Evolutionary conservation across 1,284 basidiomycete species (phyloP), one percentile per base, ranked within the genome.

Genomic region (Leccinum fallax): DNA sequence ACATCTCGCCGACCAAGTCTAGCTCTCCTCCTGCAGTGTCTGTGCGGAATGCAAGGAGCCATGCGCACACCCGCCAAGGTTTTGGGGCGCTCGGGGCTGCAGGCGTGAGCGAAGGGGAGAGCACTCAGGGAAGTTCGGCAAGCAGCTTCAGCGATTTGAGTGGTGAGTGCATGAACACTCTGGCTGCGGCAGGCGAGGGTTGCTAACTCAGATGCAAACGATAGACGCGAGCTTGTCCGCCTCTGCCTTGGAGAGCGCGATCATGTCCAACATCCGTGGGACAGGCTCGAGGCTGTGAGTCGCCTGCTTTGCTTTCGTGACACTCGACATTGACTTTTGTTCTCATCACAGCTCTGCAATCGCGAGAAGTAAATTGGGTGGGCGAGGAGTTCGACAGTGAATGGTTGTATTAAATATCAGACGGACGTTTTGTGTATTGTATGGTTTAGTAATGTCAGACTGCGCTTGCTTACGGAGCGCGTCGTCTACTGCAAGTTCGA

Each of bases 81-180:
- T 81, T 82, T 63, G 76, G 77, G 51, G 77, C 80, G 24, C 67
- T 80, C 40, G 67, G 69, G 16, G 75, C 69, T 46, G 69, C 71
- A 64, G 75, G 71, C 52, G 69, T 71, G 63, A 85, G 84, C 64
- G 85, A 89, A 63, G 82, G 83, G 49, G 83, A 82, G 43, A 92
- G 89, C 66, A 86, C 80, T 62, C 82, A 87, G 26, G 86, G 83
- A 2, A 90, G 88, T 11, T 84, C 85, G 55, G 83, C 90, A 0
- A 92, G 90, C 4, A 93, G 92, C 73, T 92, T 92, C 68, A 92
- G 90, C 69, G 91, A 93, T 71, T 69, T 93, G 49, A 93, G 92
- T 69, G 91, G 91, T 91, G 68, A 69, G 83, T 75, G 28, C 38
- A 48, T 16, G 24, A 21, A 30, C 21, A 0, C 38, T 16, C 10